phyloP scores from a whole-genome alignment of 352 stramenopile species.

The Phytophthora hybrid region DNA sequence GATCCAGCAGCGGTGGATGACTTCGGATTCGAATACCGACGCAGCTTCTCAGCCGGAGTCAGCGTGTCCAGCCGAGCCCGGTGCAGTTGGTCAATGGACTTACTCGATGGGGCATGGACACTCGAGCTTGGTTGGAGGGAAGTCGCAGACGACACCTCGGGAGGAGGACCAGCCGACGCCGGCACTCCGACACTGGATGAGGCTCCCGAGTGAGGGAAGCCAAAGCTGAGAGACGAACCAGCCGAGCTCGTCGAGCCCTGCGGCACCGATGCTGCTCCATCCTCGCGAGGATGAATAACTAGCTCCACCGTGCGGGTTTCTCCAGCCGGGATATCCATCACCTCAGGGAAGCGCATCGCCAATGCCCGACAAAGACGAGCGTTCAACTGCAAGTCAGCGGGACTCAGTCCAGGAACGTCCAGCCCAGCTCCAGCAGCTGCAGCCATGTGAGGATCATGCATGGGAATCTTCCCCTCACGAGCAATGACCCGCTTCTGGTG shows the following conservation, averaged over 20 bases:
- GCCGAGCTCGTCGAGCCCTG: background rate
- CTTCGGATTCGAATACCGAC: background rate
- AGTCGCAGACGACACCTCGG: no score
- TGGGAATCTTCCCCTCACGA: background rate
- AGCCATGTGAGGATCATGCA: background rate
- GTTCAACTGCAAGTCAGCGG: background rate
- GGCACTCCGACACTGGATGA: no score
- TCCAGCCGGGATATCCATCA: background rate
- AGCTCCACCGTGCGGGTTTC: background rate
- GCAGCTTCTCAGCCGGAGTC: background rate
- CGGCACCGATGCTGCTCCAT: no score
- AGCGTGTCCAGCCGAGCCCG: background rate
- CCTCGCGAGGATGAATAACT: background rate
- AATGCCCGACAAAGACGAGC: background rate
- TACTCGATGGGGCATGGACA: no score
- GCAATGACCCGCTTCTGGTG: background rate
- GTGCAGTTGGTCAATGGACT: background rate
- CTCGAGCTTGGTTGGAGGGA: no score
- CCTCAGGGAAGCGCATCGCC: background rate
- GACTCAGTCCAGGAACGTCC: background rate
- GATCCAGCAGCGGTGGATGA: background rate
- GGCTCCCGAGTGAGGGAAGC: no score
- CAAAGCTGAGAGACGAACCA: background rate
- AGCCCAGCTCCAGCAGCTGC: background rate
- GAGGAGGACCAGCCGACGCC: no score